Percentiles rank a stretch among this genome's conserved stretches.
Conservation (phyloP, 2,329 filamentous ascomycete species). For the Trichoderma pleuroti region DNA sequence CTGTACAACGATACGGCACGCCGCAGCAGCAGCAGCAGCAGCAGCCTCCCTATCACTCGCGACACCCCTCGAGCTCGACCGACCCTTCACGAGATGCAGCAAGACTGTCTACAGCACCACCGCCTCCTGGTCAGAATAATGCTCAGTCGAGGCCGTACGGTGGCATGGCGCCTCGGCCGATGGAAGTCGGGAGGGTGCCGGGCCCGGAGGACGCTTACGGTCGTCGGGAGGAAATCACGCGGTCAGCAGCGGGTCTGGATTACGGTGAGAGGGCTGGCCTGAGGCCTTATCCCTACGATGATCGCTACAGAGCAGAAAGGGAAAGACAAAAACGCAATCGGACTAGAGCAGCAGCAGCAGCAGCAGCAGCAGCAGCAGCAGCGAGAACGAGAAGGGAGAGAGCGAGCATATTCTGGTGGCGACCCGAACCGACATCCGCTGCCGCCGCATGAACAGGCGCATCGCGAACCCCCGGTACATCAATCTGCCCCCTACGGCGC, state of each 20-base stretch:
- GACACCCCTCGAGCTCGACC: slow-evolving; percentile 45
- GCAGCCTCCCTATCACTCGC: slow-evolving; percentile 42
- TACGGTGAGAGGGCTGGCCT: slow-evolving; percentile 52
- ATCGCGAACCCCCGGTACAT: slow-evolving; percentile 43
- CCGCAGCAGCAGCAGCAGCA: slow-evolving; percentile 45
- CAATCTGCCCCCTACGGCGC: slow-evolving; percentile 43
- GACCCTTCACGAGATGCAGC: slow-evolving; percentile 44
- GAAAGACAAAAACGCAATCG: slow-evolving; percentile 45
- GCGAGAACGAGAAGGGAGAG: slow-evolving; percentile 42
- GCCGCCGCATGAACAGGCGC: slow-evolving; percentile 37
- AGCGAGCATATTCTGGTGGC: slow-evolving; percentile 48
- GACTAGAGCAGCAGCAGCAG: slow-evolving; percentile 36
- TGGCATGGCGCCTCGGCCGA: slow-evolving; percentile 42
- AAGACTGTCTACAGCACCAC: slow-evolving; percentile 40
- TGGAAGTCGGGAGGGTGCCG: slow-evolving; percentile 44
- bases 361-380: slow-evolving; percentile 31
- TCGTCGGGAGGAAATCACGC: slow-evolving; percentile 47
- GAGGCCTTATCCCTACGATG: slow-evolving; percentile 48
- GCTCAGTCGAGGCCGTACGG: slow-evolving; percentile 48
- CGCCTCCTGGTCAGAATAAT: slow-evolving; percentile 50
- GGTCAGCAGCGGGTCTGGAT: slow-evolving; percentile 38
- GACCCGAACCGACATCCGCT: slow-evolving; percentile 44
- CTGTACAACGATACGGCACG: slow-evolving; percentile 56
- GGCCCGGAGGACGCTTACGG: slow-evolving; percentile 44
- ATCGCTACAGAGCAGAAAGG: slow-evolving; percentile 49